Base-by-base conservation (phyloP, 2,329 filamentous ascomycete genomes). In the Fusarium pseudocircinatum region DNA sequence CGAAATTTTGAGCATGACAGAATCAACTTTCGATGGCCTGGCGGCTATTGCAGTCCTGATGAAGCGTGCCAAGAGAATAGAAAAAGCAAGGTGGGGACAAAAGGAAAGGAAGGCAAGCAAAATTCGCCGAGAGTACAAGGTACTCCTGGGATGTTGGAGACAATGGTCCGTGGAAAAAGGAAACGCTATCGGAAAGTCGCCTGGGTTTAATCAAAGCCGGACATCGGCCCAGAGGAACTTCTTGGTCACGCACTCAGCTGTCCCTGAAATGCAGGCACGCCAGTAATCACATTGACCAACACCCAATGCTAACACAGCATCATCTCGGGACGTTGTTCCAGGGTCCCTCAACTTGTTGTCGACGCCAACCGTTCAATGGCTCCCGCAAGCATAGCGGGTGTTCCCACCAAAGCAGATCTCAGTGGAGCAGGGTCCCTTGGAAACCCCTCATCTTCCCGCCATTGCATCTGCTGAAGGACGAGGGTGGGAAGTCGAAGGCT, bases 401-500 rank as follows among this genome's bases (percentile, higher is more conserved):
- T 75, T 75, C 72, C 76, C 76, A 78, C 76, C 66, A 62, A 75
- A 67, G 69, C 68, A 77, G 75, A 77, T 77, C 76, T 76, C 57
- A 61, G 76, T 78, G 76, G 76, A 78, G 72, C 70, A 76, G 44
- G 60, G 58, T 59, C 64, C 76, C 72, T 72, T 78, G 69, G 59
- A 67, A 74, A 76, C 76, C 76, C 76, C 76, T 78, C 76, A 76
- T 61, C 74, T 69, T 78, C 76, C 76, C 76, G 75, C 71, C 69
- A 73, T 77, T 75, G 76, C 71, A 78, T 77, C 66, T 76, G 67
- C 60, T 76, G 65, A 63, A 68, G 63, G 72, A 73, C 60, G 73
- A 76, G 63, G 66, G 73, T 72, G 75, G 71, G 71, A 71, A 67
- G 63, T 70, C 62, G 52, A 78, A 78, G 62, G 75, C 76, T 78